Base-by-base conservation (phyloP, 2,329 filamentous ascomycete genomes). In the Fusarium dimerum region DNA sequence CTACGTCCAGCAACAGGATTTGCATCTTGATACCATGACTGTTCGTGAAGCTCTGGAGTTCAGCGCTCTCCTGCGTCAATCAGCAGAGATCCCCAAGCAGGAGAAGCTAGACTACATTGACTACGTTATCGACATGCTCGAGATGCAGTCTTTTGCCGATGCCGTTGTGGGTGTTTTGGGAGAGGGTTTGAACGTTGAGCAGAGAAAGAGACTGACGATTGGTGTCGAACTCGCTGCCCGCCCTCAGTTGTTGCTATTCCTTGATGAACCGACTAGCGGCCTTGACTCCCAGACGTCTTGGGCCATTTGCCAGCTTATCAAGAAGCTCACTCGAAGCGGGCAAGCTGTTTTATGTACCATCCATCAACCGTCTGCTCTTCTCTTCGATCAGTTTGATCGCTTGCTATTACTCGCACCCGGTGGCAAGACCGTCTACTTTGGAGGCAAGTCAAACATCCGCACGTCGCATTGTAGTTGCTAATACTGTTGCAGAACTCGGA, bases 1-100 rank as follows among this genome's bases (percentile, higher is more conserved):
- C 29, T 89, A 89, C 59, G 86, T 86, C 20, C 85, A 89, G 62
- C 86, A 90, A 65, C 63, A 88, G 61, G 87, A 90, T 75, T 76
- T 71, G 5, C 68, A 71, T 39, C 50, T 70, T 3, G 60, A 67
- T 38, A 71, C 68, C 1, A 65, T 63, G 8, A 90, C 87, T 2
- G 71, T 78, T 7, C 69, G 70, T 10, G 74, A 76, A 51, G 71
- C 72, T 2, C 59, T 77, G 8, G 62, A 65, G 0, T 77, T 77
- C 45, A 71, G 67, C n/a, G 74, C 75, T 5, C 65, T 76, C 38
- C 69, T 78, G n/a, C 69, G 75, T 9, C 79, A 82, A 53, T 76
- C 78, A 0, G 70, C 69, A 32, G 62, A 60, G 3, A 74, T 76
- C 2, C 70, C 73, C n/a, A 73, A 72, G 17, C 54, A 73, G 7